phyloP scores from a whole-genome alignment of 495 filamentous ascomycete genomes.

The Penicillium maclennaniae region DNA sequence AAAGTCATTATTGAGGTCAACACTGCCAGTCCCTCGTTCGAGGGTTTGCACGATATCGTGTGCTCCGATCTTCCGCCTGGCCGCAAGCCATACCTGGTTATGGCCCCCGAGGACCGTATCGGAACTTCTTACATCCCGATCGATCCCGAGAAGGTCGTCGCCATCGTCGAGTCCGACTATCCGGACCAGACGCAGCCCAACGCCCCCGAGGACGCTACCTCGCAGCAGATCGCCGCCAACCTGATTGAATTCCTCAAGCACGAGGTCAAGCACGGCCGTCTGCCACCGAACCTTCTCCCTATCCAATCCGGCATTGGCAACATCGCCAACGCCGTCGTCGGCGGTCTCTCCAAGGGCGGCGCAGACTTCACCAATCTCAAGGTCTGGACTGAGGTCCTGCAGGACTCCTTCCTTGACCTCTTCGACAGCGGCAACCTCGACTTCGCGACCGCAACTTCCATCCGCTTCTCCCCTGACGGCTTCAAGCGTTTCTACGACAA shows the following conservation, averaged over 20 bases:
- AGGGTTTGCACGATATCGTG: constrained; percentile 88
- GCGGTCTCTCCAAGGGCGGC: constrained; percentile 68
- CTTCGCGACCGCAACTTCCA: constrained; percentile 87
- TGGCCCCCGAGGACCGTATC: constrained; percentile 75
- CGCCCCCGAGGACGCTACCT: constrained; percentile 67
- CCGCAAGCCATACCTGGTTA: constrained; percentile 84
- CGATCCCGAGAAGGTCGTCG: constrained; percentile 83
- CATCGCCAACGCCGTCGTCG: constrained; percentile 90
- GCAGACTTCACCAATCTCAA: constrained; percentile 84
- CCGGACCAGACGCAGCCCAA: constrained; percentile 78
- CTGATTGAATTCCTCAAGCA: constrained; percentile 84
- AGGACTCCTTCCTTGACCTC: constrained; percentile 90
- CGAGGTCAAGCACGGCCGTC: constrained; percentile 71
- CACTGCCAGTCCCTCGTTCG: constrained; percentile 77
- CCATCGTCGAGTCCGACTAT: constrained; percentile 80
- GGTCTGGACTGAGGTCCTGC: constrained; percentile 92
- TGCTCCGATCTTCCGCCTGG: constrained; percentile 77
- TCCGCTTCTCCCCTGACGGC: constrained; percentile 86
- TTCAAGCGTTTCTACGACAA: constrained; percentile 90
- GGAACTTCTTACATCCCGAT: constrained; percentile 81
- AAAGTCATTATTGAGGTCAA: constrained; percentile 96
- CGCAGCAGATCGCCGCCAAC: constrained; percentile 70
- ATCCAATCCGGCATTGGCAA: constrained; percentile 91
- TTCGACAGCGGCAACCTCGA: constrained; percentile 88
- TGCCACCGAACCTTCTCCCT: constrained; percentile 75